These are phyloP conservation scores for Fusarium protoensiforme DNA, from an alignment of 2,329 filamentous ascomycete species.

Conservation along the genomic window DNA sequence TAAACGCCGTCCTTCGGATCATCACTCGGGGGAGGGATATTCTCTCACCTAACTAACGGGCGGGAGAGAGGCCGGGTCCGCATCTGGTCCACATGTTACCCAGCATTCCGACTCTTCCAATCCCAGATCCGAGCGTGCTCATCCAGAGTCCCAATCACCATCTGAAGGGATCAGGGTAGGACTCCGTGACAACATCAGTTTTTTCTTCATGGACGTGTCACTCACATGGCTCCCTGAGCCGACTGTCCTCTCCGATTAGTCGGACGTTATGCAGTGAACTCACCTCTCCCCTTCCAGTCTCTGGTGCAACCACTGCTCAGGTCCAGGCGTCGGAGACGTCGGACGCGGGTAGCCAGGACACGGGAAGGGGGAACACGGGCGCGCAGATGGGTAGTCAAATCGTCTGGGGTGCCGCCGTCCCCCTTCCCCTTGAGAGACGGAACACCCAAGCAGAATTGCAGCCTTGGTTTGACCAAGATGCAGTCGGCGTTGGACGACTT, in stretches of 20 bases:
- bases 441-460: conserved; percentile 18
- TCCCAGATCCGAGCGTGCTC: neutral
- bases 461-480: conserved; percentile 26
- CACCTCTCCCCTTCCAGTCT: neutral
- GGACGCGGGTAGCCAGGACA: conserved; percentile 1
- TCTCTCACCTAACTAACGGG: conserved; percentile 11
- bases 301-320: neutral
- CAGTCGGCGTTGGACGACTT: conserved; percentile 29
- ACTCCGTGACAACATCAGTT: neutral
- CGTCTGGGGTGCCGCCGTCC: neutral
- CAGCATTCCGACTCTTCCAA: conserved; percentile 9
- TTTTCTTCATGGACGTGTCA: neutral
- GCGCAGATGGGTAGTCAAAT: conserved; percentile 6
- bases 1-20: conserved; percentile 13
- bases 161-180: neutral
- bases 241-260: neutral
- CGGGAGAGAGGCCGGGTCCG: conserved; percentile 12
- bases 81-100: conserved; percentile 25
- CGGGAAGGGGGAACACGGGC: conserved; percentile 5
- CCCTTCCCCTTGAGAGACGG: neutral
- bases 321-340: conserved; percentile 15
- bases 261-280: neutral
- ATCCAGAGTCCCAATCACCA: neutral
- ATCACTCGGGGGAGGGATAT: conserved; percentile 13
- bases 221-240: neutral